Evolutionary conservation across 169 alveolate genomes (phyloP).

Genomic region (Plasmodium vinckei): DNA sequence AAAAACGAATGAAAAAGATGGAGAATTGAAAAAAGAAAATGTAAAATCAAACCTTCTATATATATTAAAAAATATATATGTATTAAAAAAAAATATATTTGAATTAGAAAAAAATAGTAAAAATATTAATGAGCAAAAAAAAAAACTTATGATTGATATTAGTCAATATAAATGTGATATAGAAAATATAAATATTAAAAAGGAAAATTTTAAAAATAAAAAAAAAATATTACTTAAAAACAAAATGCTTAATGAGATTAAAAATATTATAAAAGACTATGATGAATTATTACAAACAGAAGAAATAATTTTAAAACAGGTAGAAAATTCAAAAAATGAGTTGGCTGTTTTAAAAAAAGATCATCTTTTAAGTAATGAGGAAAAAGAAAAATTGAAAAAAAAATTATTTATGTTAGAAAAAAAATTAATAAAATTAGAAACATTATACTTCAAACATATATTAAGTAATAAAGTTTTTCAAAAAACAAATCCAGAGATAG

Average conservation of each 20-base stretch:
- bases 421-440: constrained; percentile 43
- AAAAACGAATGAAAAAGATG: background rate
- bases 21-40: background rate
- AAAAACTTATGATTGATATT: constrained; percentile 52
- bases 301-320: constrained; percentile 9
- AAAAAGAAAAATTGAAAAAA: constrained; percentile 29
- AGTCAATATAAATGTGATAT: constrained; percentile 44
- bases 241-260: constrained; percentile 53
- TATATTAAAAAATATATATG: constrained; percentile 16
- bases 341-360: constrained; percentile 16
- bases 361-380: constrained; percentile 19
- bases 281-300: constrained; percentile 42
- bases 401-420: constrained; percentile 27
- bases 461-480: background rate
- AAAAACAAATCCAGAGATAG: too few species aligned
- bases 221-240: constrained; percentile 47
- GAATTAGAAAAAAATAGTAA: constrained; percentile 24
- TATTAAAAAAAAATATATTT: constrained; percentile 35
- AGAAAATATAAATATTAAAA: constrained; percentile 53
- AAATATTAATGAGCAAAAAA: constrained; percentile 25
- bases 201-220: constrained; percentile 48
- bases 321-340: constrained; percentile 35
- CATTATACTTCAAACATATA: background rate
- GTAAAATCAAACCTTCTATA: background rate
- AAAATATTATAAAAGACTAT: constrained; percentile 36